Evolutionary conservation across 257 asterid genomes (phyloP).

Genomic region (Fraxinus pennsylvanica): DNA sequence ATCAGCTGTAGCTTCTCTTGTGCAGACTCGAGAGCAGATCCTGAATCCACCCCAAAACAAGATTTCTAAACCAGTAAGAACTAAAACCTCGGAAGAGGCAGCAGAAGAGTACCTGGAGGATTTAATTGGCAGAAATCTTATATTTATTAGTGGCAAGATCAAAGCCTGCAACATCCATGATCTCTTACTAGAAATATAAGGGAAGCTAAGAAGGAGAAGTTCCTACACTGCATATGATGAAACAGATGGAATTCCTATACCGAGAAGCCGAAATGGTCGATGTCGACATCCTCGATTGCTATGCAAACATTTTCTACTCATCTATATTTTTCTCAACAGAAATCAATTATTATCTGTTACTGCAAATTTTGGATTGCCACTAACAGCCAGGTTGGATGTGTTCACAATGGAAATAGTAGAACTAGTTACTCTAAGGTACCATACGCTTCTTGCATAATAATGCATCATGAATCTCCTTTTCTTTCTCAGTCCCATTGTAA

Average conservation of each 20-base stretch:
- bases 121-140: slow-evolving; percentile 27
- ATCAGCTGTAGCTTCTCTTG: background rate
- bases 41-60: background rate
- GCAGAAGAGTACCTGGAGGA: slow-evolving; percentile 7
- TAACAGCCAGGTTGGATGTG: background rate
- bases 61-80: slow-evolving; percentile 1
- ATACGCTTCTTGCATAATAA: slow-evolving; percentile 22
- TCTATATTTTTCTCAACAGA: too few relatives aligned
- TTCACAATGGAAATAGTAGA: slow-evolving; percentile 9
- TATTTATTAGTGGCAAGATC: slow-evolving; percentile 25
- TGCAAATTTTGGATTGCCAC: background rate
- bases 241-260: too few relatives aligned
- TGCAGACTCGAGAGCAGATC: background rate
- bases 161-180: slow-evolving; percentile 30
- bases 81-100: slow-evolving; percentile 29
- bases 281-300: too few relatives aligned
- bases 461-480: background rate
- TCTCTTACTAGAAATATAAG: slow-evolving; percentile 28
- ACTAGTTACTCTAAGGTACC: slow-evolving; percentile 27
- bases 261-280: too few relatives aligned
- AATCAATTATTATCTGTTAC: too few relatives aligned
- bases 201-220: slow-evolving; percentile 16
- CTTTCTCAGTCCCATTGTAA: too few relatives aligned
- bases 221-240: background rate
- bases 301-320: background rate